Evolutionary conservation across 208 protist genomes (phyloP).

Genomic region (Wallacemonas rigidus): DNA sequence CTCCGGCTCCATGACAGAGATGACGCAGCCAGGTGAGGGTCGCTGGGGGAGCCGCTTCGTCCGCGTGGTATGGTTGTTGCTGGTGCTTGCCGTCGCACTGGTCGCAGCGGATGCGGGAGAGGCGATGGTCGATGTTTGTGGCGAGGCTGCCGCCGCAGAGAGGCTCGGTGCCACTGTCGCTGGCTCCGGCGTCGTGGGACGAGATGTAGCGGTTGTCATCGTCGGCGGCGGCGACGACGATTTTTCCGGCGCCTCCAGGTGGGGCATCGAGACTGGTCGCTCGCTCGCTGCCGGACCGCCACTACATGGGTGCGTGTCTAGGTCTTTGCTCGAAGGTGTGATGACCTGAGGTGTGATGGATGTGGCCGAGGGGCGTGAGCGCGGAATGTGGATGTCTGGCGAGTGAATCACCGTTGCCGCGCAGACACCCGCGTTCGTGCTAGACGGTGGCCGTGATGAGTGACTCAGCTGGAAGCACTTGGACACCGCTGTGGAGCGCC

Average conservation of each 20-base stretch:
- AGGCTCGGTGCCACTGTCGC: not conserved
- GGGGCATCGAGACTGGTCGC: not conserved
- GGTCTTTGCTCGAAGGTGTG: slow-evolving; percentile 13
- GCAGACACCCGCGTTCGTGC: slow-evolving; percentile 1
- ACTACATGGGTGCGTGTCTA: not conserved
- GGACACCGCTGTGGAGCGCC: not conserved
- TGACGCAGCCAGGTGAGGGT: slow-evolving; percentile 7
- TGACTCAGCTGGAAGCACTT: not conserved
- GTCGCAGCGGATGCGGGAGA: not conserved
- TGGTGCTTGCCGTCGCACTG: not conserved
- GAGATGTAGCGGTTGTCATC: not conserved
- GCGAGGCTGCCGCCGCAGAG: not conserved
- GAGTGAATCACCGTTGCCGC: not conserved
- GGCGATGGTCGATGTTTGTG: not conserved
- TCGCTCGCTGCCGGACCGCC: not conserved
- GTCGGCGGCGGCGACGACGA: not conserved
- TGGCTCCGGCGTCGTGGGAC: not conserved
- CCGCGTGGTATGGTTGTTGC: not conserved
- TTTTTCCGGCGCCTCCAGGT: not conserved
- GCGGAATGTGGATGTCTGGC: slow-evolving; percentile 6
- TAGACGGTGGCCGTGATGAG: not conserved
- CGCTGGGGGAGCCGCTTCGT: slow-evolving; percentile 1
- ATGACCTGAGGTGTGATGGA: slow-evolving; percentile 13
- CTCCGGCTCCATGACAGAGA: slow-evolving; percentile 13
- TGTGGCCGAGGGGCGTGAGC: slow-evolving; percentile 7